Evolutionary conservation across 352 stramenopile genomes (phyloP), one percentile per base, ranked within the genome.

Genomic region (Blastocystis sp.): DNA sequence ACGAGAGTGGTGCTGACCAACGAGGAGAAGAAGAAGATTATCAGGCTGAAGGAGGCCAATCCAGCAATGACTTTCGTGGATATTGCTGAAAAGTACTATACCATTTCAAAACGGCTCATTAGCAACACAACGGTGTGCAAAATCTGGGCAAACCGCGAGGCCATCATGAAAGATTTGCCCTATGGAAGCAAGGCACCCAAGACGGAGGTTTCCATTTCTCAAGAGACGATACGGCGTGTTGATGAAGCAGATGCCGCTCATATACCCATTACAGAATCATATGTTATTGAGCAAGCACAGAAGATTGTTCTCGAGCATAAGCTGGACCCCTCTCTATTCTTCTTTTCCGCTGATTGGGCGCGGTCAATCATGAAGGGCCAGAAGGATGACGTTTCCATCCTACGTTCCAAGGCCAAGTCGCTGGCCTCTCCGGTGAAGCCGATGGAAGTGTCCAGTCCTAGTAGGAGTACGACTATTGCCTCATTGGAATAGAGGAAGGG

Each of bases 1-100:
- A 79, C 38, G 21, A 40, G 69, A 62, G 38, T 28, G 9, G 69
- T 79, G 14, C 43, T 79, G 43, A 60, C 28, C 1, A 10, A 10
- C 11, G 28, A 79, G 14, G 69, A 79, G 14, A 79, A 79, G 69
- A 79, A 79, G 53, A 34, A 61, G 43, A 53, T 79, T 9, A 79
- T 79, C 62, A 10, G 21, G 28, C 61, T 79, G 14, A 79, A 79
- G 40, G 40, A 61, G 21, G 43, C 61, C 2, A 43, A 79, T 62
- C 69, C 69, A 60, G 43, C 28, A n/a, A 28, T 62, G 5, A 79
- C 28, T n/a, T 62, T 64, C 11, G 43, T n/a, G 17, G 69, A 79
- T 9, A 45, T 79, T 14, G 69, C 69, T 3, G 69, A 79, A 34
- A 45, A 61, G 23, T 79, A 61, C 43, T 79, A 79, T 45, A 79